Base-by-base conservation (phyloP, 129 eudicot species). In the Arctium lappa region DNA sequence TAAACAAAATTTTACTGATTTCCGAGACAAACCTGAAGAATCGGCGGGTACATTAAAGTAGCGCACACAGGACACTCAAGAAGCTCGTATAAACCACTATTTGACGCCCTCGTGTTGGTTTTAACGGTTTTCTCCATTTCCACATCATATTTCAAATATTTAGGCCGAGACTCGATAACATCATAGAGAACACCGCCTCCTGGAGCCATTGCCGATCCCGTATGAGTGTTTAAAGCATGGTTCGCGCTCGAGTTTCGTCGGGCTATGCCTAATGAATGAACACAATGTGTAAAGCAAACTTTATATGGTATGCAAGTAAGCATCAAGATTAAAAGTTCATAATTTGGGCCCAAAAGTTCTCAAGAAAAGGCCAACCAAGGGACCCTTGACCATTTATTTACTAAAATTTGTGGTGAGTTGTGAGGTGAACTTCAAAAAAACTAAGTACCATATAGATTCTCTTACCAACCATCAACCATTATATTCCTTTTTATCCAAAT, bases 21-120 rank as follows among this genome's bases (percentile, higher is more conserved):
- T 70, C 8, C 7, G 29, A 60, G 53, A 80, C 85, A 73, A 81
- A 88, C 94, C 94, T 90, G 94, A 82, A 84, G 89, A 75, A 90
- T 84, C 33, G 91, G 94, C 79, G 89, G 90, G 84, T 88, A 88
- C 88, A 90, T 86, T 40, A 87, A 90, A 80, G 68, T 80, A 70
- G 72, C 72, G 76, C 94, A 90, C 53, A 85, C 87, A 27, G 90
- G 88, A 50, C 94, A 90, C 56, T 84, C 88, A 72, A 90, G 91
- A 65, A 90, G 89, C 75, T 88, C 94, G 29, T 88, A 83, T 65
- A 90, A 86, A 46, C 85, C 85, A 80, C 79, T 84, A 18, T 72
- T 75, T 38, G 89, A 88, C 46, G 85, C 73, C 37, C 78, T 22
- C 27, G 69, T 72, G 36, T 15, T 68, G 27, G 63, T 66, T 53